Base-by-base conservation (phyloP, 441 rosid genomes). In the Eutrema salsugineum region DNA sequence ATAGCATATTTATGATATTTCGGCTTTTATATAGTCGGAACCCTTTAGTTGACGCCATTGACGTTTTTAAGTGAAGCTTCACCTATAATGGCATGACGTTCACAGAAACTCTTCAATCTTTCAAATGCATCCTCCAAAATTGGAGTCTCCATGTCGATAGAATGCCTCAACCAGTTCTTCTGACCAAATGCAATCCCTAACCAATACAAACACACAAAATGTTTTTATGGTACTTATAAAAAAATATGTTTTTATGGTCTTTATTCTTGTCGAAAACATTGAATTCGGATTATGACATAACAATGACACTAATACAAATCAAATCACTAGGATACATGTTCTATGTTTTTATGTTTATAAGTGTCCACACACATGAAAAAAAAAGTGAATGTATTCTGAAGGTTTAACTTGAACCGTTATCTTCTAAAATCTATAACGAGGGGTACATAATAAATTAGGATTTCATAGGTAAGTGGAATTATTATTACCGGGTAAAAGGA, bases 401-500 rank as follows among this genome's bases (percentile, higher is more conserved):
- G n/a, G n/a, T n/a, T n/a, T n/a, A n/a, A 35, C 7, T 35, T 35
- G 12, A 35, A 50, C 2, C 9, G 15, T 8, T 2, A 11, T 50
- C 16, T 50, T 20, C 8, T 22, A 5, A 24, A 24, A 50, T 0
- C 39, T 35, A 9, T 9, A 35, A 11, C 36, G 36, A 7, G 36
- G 2, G 3, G 10, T 8, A n/a, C n/a, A n/a, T n/a, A 33, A 33
- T 33, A 7, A 7, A 33, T 11, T 1, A 8, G 8, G 10, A 33
- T 8, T n/a, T n/a, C 10, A 33, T 33, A 9, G 11, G 11, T 35
- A 35, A 9, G 11, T 6, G 6, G 11, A 10, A 30, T 16, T n/a
- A 61, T 12, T 47, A 3, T 63, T 38, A 78, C 79, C 84, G 19
- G 82, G 84, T 11, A 83, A 66, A 59, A 83, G 48, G 15, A 83